A percentile compares a stretch with the other conserved stretches of the same genome.
Conservation (phyloP, 1,284 basidiomycete genomes). For the Malassezia pachydermatis region DNA sequence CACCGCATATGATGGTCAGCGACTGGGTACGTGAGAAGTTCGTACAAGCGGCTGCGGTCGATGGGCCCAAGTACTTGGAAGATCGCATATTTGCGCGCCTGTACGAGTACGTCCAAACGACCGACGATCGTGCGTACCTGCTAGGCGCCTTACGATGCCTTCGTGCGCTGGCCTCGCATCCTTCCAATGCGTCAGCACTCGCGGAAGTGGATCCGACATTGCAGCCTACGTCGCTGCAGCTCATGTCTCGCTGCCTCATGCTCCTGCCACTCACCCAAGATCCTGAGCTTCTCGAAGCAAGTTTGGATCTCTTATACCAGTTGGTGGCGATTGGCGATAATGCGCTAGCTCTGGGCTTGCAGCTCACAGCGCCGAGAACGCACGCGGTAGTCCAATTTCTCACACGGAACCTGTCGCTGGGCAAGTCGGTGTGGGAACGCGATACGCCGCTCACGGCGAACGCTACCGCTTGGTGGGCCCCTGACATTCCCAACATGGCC, state of each 20-base stretch:
- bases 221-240: conserved; percentile 15
- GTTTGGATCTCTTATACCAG: conserved; percentile 40
- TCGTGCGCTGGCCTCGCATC: conserved; percentile 24
- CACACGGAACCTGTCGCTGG: conserved; percentile 27
- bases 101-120: conserved; percentile 24
- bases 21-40: conserved; percentile 20
- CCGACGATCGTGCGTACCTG: conserved; percentile 36
- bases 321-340: conserved; percentile 34
- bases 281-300: conserved; percentile 35
- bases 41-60: background rate
- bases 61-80: background rate
- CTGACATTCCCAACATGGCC: conserved; percentile 5
- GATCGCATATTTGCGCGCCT: conserved; percentile 33
- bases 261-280: conserved; percentile 37
- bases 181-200: conserved; percentile 32
- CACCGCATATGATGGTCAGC: conserved; percentile 20
- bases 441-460: conserved; percentile 21
- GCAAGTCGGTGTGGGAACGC: conserved; percentile 34
- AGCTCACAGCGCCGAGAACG: background rate
- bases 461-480: conserved; percentile 9
- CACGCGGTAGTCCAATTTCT: conserved; percentile 23
- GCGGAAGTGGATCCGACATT: conserved; percentile 21
- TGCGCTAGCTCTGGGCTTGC: conserved; percentile 24
- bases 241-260: conserved; percentile 31
- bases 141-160: conserved; percentile 35